These are phyloP conservation scores for Orbilia brochopaga DNA, from an alignment of 2,329 filamentous ascomycete genomes.

Conservation along the genomic window DNA sequence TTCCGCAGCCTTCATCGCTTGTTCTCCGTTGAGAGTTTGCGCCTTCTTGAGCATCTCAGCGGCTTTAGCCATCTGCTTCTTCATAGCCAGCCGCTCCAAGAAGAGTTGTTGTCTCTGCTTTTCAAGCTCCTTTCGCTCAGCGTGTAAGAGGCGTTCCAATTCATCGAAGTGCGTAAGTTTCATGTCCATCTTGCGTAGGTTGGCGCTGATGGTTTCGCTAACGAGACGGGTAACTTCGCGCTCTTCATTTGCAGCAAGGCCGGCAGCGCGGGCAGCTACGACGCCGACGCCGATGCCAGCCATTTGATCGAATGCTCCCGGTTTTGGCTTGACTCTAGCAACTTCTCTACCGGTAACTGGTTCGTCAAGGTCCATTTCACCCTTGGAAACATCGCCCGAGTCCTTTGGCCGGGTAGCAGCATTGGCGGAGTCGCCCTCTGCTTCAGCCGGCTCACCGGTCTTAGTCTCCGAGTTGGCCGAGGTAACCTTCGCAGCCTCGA, in stretches of 20 bases:
- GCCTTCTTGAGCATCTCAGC: slow-evolving; percentile 73
- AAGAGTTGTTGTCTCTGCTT: slow-evolving; percentile 90
- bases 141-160: slow-evolving; percentile 89
- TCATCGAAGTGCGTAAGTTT: slow-evolving; percentile 97
- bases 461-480: slow-evolving; percentile 49
- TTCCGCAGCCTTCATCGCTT: slow-evolving; percentile 57
- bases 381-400: slow-evolving; percentile 54
- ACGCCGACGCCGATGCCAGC: slow-evolving; percentile 83
- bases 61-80: slow-evolving; percentile 81
- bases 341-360: slow-evolving; percentile 59
- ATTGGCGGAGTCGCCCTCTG: background rate
- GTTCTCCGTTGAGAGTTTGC: slow-evolving; percentile 57
- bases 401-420: slow-evolving; percentile 19
- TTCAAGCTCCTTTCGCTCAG: slow-evolving; percentile 90
- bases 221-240: slow-evolving; percentile 94
- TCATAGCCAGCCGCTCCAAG: slow-evolving; percentile 87
- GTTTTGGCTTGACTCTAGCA: slow-evolving; percentile 61
- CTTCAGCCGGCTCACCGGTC: slow-evolving; percentile 27
- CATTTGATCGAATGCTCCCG: slow-evolving; percentile 67
- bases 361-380: slow-evolving; percentile 66
- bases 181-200: slow-evolving; percentile 92
- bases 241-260: slow-evolving; percentile 92
- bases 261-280: slow-evolving; percentile 82
- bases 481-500: slow-evolving; percentile 46
- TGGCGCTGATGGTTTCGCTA: slow-evolving; percentile 87